Evolutionary conservation across 768 basidiomycete genomes (phyloP), one percentile per base, ranked within the genome.

Genomic region (Naganishia onofrii): DNA sequence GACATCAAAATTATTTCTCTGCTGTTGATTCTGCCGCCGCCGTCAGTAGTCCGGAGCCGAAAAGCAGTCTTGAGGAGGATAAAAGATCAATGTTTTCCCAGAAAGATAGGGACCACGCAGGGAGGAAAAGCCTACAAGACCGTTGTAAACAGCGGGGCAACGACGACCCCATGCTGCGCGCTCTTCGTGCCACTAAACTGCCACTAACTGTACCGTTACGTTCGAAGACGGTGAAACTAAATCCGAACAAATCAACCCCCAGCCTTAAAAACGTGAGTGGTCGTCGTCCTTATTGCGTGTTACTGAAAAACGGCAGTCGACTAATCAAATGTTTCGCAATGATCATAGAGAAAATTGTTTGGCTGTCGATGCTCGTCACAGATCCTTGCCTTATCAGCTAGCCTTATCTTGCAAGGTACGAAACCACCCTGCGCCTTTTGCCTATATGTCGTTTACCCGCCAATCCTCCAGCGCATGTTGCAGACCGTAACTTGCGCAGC

Each of bases 1-100:
- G 85, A 82, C 76, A 87, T 81, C 36, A 87, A 79, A 84, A 88
- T 76, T 84, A 88, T 71, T 83, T 83, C 75, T 85, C 85, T 0
- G 87, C 88, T 48, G 85, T 84, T 1, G 87, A 87, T 77, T 88
- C 88, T n/a, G n/a, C n/a, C 77, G 88, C 88, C 5, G 87, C 87
- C 0, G 87, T 86, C 0, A 88, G 89, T n/a, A 90, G 75, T 10
- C 88, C 89, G 13, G 87, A 88, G 7, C 82, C 86, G 80, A 89
- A 89, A 81, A 90, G 84, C 7, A 80, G 71, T 13, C 74, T 75
- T 53, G 42, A 44, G 13, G 48, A 29, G n/a, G 23, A 7, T 2
- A 44, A 10, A 5, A 66, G 51, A 9, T 32, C 13, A n/a, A 29
- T 7, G 15, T 42, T 15, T 15, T 10, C 9, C 42, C 15, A 2